phyloP scores from a whole-genome alignment of 1,139 yeast species.

The Candida dubliniensis region DNA sequence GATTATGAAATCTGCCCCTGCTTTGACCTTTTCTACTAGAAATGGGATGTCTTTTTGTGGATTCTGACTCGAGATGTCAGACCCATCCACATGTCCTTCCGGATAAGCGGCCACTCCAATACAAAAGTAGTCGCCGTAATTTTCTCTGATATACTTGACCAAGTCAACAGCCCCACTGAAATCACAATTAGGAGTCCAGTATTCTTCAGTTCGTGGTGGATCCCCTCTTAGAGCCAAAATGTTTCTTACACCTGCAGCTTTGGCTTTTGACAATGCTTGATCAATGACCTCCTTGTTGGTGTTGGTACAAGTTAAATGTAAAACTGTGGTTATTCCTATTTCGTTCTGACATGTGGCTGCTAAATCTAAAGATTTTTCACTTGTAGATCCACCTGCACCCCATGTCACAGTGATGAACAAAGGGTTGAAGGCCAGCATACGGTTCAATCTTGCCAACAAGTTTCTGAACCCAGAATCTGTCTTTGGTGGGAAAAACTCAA shows the following conservation, averaged over 20 bases:
- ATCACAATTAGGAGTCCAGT: constrained; percentile 57
- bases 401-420: constrained; percentile 90
- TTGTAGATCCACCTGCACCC: constrained; percentile 98
- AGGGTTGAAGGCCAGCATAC: constrained; percentile 89
- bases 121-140: constrained; percentile 76
- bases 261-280: constrained; percentile 73
- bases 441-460: constrained; percentile 76
- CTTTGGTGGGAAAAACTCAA: constrained; percentile 97
- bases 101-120: constrained; percentile 95
- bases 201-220: constrained; percentile 84
- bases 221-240: constrained; percentile 94
- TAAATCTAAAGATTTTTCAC: constrained; percentile 79
- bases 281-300: constrained; percentile 78
- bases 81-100: constrained; percentile 91
- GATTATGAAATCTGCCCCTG: constrained; percentile 48
- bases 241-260: constrained; percentile 73
- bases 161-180: constrained; percentile 80
- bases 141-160: constrained; percentile 67
- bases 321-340: constrained; percentile 79
- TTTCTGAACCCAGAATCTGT: constrained; percentile 86
- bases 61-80: constrained; percentile 61
- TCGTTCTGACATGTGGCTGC: constrained; percentile 77
- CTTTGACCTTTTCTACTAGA: constrained; percentile 53
- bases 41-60: constrained; percentile 67
- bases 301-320: constrained; percentile 95